These are phyloP conservation scores for Tulasnella calospora DNA, from an alignment of 768 basidiomycete species.

Conservation along the genomic window DNA sequence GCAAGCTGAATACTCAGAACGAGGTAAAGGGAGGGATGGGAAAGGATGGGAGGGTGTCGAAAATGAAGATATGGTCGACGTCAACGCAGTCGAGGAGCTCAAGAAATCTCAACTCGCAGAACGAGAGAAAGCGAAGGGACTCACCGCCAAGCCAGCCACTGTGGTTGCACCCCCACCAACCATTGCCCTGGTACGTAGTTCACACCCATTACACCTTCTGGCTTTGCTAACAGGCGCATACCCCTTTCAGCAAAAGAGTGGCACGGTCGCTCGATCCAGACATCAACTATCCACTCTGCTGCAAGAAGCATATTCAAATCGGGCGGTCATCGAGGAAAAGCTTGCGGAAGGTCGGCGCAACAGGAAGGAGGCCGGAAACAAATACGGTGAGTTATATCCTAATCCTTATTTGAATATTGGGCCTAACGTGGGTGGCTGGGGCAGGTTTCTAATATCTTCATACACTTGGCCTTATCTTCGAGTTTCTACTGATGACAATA, in stretches of 20 bases:
- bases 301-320: slow-evolving; percentile 76
- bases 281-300: slow-evolving; percentile 78
- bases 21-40: slow-evolving; percentile 41
- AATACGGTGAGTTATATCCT: slow-evolving; percentile 55
- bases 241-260: slow-evolving; percentile 52
- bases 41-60: slow-evolving; percentile 70
- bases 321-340: slow-evolving; percentile 74
- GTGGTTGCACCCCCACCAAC: slow-evolving; percentile 61
- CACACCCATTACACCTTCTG: background rate
- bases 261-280: slow-evolving; percentile 62
- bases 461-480: background rate
- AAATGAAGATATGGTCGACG: slow-evolving; percentile 49
- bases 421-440: background rate
- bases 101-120: slow-evolving; percentile 45
- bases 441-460: background rate
- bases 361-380: slow-evolving; percentile 85
- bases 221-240: background rate
- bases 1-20: slow-evolving; percentile 56
- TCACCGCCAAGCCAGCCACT: slow-evolving; percentile 49
- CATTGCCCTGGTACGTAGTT: slow-evolving; percentile 64
- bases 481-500: background rate
- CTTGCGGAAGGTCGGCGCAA: slow-evolving; percentile 80
- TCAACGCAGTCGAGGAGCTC: slow-evolving; percentile 71
- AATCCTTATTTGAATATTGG: background rate
- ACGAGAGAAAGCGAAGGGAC: slow-evolving; percentile 66